phyloP scores from a whole-genome alignment of 2,329 filamentous ascomycete genomes.

The Paracoccidioides lutzii region DNA sequence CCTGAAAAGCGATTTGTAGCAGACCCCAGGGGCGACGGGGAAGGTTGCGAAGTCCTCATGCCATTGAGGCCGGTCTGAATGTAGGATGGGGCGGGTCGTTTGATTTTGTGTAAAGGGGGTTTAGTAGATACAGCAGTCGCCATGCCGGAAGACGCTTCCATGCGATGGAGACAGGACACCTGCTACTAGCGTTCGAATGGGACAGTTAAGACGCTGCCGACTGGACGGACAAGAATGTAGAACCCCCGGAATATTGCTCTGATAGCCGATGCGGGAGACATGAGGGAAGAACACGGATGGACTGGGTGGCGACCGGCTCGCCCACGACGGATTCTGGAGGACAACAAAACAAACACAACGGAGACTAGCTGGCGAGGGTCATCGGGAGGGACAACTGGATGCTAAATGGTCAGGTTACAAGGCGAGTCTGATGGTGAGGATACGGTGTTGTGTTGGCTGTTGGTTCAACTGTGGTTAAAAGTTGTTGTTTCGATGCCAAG shows the following conservation, averaged over 20 bases:
- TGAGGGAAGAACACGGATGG: constrained; percentile 30
- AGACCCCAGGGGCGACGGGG: constrained; percentile 40
- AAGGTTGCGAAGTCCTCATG: constrained; percentile 43
- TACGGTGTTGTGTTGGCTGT: background rate
- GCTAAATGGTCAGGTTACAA: background rate
- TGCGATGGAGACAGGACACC: background rate
- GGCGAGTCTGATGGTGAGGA: background rate
- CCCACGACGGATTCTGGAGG: constrained; percentile 6
- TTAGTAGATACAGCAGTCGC: constrained; percentile 34
- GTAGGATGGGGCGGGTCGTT: constrained; percentile 53
- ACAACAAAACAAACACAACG: background rate
- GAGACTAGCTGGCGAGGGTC: background rate
- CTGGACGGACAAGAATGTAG: constrained; percentile 17
- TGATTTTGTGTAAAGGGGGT: constrained; percentile 45
- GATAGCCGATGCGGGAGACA: constrained; percentile 32
- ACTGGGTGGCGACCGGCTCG: constrained; percentile 18
- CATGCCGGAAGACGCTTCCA: constrained; percentile 19
- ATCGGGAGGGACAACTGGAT: background rate
- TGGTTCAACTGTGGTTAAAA: background rate
- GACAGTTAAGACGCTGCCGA: background rate
- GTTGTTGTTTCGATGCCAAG: constrained; percentile 24
- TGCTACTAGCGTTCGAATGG: background rate
- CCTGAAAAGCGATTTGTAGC: constrained; percentile 44
- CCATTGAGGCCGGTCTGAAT: constrained; percentile 52
- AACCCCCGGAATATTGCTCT: constrained; percentile 25